A percentile compares a stretch with the other conserved stretches of the same genome.
Evolutionary conservation across 176 grass and related monocot species (phyloP).

Genomic region (Phragmites australis): DNA sequence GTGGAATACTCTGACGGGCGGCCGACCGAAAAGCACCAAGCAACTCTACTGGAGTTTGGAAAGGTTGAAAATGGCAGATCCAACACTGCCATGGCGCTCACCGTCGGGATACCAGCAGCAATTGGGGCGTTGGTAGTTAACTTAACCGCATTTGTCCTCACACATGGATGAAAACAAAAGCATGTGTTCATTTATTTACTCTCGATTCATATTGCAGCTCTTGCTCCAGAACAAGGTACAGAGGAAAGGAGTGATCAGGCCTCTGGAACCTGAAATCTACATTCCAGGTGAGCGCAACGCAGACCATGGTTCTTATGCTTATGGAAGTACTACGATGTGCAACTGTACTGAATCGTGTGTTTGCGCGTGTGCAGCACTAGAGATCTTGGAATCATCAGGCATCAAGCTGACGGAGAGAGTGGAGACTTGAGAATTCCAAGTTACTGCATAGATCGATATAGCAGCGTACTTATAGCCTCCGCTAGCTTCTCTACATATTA

Average conservation of each 20-base stretch:
- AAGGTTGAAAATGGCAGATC: constrained; percentile 60
- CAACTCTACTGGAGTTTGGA: constrained; percentile 81
- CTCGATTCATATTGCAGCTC: constrained; percentile 54
- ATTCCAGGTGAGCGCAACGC: constrained; percentile 59
- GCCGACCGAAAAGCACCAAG: constrained; percentile 70
- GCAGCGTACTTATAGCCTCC: no score
- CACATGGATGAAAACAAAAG: background rate
- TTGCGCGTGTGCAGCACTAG: constrained; percentile 61
- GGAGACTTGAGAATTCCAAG: constrained; percentile 39
- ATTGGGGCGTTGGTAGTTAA: constrained; percentile 75
- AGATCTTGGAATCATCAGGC: constrained; percentile 77
- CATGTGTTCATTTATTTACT: background rate
- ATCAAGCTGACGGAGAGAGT: constrained; percentile 80
- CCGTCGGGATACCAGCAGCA: constrained; percentile 82
- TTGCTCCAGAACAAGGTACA: constrained; percentile 80
- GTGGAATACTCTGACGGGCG: constrained; percentile 66
- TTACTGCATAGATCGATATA: background rate
- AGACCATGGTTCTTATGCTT: background rate
- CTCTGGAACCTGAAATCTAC: constrained; percentile 78
- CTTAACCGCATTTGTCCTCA: constrained; percentile 24
- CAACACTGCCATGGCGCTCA: constrained; percentile 91
- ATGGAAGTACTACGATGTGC: background rate
- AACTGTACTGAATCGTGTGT: background rate
- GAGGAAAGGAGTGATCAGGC: constrained; percentile 77
- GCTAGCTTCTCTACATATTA: no score